Percentiles rank a stretch among this genome's conserved stretches.
Conservation (phyloP, 2,329 filamentous ascomycete species). For the Aspergillus quadricinctus region DNA sequence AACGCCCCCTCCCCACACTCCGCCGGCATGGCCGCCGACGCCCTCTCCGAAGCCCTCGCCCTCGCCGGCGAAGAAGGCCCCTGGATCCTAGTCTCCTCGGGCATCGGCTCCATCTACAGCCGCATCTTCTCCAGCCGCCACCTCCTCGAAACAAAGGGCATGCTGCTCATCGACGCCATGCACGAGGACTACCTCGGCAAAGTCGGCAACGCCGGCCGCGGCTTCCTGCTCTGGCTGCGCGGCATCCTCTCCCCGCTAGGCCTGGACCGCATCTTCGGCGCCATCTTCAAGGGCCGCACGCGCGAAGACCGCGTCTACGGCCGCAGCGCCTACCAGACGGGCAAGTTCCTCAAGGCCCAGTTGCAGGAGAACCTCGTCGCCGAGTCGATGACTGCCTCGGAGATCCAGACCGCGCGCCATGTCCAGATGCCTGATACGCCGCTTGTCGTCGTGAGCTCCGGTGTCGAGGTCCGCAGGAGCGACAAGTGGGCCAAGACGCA, state of each 20-base stretch:
- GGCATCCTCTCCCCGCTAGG: slow-evolving; percentile 85
- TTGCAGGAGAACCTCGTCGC: slow-evolving; percentile 91
- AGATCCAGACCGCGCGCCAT: slow-evolving; percentile 70
- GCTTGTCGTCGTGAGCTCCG: slow-evolving; percentile 78
- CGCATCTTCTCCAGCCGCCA: slow-evolving; percentile 88
- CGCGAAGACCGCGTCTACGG: slow-evolving; percentile 84
- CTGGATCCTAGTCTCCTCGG: slow-evolving; percentile 82
- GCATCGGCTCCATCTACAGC: slow-evolving; percentile 81
- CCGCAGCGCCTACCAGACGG: slow-evolving; percentile 68
- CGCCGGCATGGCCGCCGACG: slow-evolving; percentile 87
- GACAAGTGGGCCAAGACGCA: slow-evolving; percentile 78
- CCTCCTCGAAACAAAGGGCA: slow-evolving; percentile 65
- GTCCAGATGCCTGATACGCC: slow-evolving; percentile 76
- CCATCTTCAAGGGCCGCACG: slow-evolving; percentile 74
- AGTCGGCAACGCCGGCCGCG: slow-evolving; percentile 63
- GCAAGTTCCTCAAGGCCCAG: slow-evolving; percentile 83
- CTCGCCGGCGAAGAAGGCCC: slow-evolving; percentile 77
- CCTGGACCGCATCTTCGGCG: slow-evolving; percentile 72
- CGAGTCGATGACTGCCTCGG: slow-evolving; percentile 74
- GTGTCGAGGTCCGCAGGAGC: slow-evolving; percentile 62
- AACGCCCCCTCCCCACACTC: slow-evolving; percentile 91
- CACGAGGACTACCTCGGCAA: slow-evolving; percentile 77
- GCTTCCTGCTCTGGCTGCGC: slow-evolving; percentile 81
- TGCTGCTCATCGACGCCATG: slow-evolving; percentile 81
- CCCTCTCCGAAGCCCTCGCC: slow-evolving; percentile 78